Conservation (phyloP, 306 rosid species). For the Medicago truncatula region DNA sequence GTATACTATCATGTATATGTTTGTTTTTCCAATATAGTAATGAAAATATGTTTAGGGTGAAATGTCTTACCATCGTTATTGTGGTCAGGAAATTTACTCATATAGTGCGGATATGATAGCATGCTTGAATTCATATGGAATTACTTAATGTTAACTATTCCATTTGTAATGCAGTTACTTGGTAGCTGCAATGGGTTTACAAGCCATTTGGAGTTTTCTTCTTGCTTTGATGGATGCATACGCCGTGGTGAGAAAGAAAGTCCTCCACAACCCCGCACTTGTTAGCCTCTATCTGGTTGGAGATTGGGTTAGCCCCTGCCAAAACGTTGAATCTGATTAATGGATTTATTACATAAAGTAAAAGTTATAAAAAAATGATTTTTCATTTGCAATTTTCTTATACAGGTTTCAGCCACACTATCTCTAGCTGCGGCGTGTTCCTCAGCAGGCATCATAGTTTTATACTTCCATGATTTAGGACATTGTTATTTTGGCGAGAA, state of each 20-base stretch:
- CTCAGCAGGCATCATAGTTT: slow-evolving; percentile 71
- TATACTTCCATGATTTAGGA: slow-evolving; percentile 71
- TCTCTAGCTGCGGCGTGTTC: slow-evolving; percentile 89
- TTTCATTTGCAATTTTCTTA: too few species aligned
- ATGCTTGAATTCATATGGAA: not conserved
- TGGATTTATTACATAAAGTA: not conserved
- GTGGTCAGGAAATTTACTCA: not conserved
- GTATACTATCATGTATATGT: not conserved
- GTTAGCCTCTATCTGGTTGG: slow-evolving; percentile 83
- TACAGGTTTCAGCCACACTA: slow-evolving; percentile 76
- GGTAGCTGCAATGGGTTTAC: slow-evolving; percentile 86
- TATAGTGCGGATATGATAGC: not conserved
- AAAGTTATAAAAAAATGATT: too few species aligned
- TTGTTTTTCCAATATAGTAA: not conserved
- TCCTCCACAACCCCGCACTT: slow-evolving; percentile 63
- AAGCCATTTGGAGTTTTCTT: slow-evolving; percentile 75
- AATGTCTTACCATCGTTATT: not conserved
- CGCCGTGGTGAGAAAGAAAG: slow-evolving; percentile 71
- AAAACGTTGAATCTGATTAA: slow-evolving; percentile 7
- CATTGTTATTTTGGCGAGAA: slow-evolving; percentile 62
- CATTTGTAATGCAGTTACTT: slow-evolving; percentile 66
- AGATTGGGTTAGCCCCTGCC: slow-evolving; percentile 80
- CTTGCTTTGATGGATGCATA: slow-evolving; percentile 74
- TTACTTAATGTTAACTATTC: not conserved
- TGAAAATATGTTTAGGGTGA: not conserved